These are phyloP conservation scores for Globisporangium echinulatum DNA, from an alignment of 352 stramenopile genomes.

Conservation along the genomic window DNA sequence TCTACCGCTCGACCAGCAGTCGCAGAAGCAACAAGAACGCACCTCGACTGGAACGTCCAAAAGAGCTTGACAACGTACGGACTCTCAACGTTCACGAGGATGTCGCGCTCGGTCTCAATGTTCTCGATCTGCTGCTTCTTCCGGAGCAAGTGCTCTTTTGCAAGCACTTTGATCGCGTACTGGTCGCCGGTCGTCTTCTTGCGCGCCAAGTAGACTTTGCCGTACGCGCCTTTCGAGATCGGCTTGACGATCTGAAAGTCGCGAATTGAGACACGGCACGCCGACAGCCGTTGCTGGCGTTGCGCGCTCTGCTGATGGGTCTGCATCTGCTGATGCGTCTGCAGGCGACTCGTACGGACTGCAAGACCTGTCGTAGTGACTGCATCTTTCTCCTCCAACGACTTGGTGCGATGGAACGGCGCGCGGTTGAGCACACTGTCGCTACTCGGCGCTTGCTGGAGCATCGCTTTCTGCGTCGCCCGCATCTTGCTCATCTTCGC, in stretches of 20 bases:
- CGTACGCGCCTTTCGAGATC: slow-evolving; percentile 87
- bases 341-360: neutral
- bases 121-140: slow-evolving; percentile 84
- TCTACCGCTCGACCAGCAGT: neutral
- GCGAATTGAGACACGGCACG: slow-evolving; percentile 58
- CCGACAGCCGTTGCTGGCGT: slow-evolving; percentile 3
- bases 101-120: slow-evolving; percentile 86
- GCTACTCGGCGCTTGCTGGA: slow-evolving; percentile 48
- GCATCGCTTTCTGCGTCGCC: slow-evolving; percentile 71
- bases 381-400: slow-evolving; percentile 54
- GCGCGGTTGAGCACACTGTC: slow-evolving; percentile 8
- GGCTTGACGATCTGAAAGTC: slow-evolving; percentile 90
- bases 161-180: slow-evolving; percentile 89
- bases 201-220: slow-evolving; percentile 81
- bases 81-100: slow-evolving; percentile 81
- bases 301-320: neutral
- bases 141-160: slow-evolving; percentile 81
- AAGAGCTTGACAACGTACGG: slow-evolving; percentile 90
- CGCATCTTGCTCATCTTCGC: slow-evolving; percentile 87
- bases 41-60: slow-evolving; percentile 89
- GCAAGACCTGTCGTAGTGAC: neutral
- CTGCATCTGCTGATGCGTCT: neutral
- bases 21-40: slow-evolving; percentile 14
- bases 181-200: slow-evolving; percentile 87
- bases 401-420: slow-evolving; percentile 74